Evolutionary conservation across 208 protist species (phyloP), one percentile per base, ranked within the genome.

Genomic region (Leishmania tarentolae): DNA sequence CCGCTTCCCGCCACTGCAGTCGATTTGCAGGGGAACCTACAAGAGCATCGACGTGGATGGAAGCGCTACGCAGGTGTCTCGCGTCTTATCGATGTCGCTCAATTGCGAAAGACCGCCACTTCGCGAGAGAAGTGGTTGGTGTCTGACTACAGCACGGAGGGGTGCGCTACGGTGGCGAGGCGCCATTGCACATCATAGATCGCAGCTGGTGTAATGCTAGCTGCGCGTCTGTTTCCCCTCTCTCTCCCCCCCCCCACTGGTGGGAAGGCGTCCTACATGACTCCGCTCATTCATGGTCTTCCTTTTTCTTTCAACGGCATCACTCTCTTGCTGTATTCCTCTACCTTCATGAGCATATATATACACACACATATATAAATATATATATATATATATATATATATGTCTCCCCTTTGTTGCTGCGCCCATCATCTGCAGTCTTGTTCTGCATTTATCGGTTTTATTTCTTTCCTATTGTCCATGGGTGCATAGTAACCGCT

Each of bases 41-140:
- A 68, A 31, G 15, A 35, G 31, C 61, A 21, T 68, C 31, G 11
- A 40, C 31, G 7, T 68, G 61, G 61, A 42, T 15, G 61, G 61
- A 68, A 7, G 61, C 37, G 61, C 61, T 68, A 21, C 61, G 61
- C 24, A 15, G 13, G n/a, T 24, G 57, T n/a, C 57, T 61, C n/a
- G 21, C 56, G 13, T 63, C 56, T 21, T 63, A 21, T 63, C 57
- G 15, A 31, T n/a, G 28, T 78, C 66, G 61, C 46, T 31, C 70
- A 82, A 59, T 37, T 46, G 9, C 68, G n/a, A 57, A 3, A 75
- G 61, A 56, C 70, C 56, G 77, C 65, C 5, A 63, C 82, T 40
- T 82, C 56, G 7, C 73, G 73, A 71, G 74, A 76, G 72, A 66
- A 65, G 63, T 37, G 59, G 28, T 40, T 52, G 52, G 76, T 2